A percentile compares a stretch with the other conserved stretches of the same genome.
Evolutionary conservation across 2,329 filamentous ascomycete genomes (phyloP).

Genomic region (Purpureocillium lavendulum): DNA sequence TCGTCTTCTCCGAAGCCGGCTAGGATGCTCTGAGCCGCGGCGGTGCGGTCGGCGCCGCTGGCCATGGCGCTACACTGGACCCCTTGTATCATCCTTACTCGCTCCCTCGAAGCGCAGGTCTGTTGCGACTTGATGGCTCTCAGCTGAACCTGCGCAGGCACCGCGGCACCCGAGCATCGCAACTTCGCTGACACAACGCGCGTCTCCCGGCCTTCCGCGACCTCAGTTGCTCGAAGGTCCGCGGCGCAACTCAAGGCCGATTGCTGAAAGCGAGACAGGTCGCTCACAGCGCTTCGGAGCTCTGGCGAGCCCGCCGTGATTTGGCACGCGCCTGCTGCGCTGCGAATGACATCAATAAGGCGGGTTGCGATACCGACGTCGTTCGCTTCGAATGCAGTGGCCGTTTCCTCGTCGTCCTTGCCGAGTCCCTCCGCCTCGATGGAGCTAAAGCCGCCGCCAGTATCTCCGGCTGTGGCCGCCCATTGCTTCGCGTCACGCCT

Average conservation of each 20-base stretch:
- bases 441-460: too few relatives aligned
- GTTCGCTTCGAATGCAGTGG: background rate
- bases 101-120: background rate
- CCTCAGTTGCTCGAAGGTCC: background rate
- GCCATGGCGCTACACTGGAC: background rate
- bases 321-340: background rate
- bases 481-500: too few relatives aligned
- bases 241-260: background rate
- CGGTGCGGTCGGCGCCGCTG: background rate
- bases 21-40: background rate
- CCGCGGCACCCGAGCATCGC: background rate
- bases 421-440: background rate
- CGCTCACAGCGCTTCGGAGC: background rate
- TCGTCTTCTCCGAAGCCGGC: background rate
- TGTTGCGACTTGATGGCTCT: constrained; percentile 6
- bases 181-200: background rate
- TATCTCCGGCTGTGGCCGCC: too few relatives aligned
- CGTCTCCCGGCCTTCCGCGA: background rate
- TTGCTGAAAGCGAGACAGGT: background rate
- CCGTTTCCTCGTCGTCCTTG: background rate
- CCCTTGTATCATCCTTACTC: background rate
- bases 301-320: background rate
- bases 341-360: background rate
- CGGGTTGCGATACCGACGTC: background rate
- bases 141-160: background rate